Percentiles rank a stretch among this genome's conserved stretches.
These are phyloP conservation scores for Pseudozyma sp. DNA, from an alignment of 1,284 basidiomycete species.

Conservation along the genomic window DNA sequence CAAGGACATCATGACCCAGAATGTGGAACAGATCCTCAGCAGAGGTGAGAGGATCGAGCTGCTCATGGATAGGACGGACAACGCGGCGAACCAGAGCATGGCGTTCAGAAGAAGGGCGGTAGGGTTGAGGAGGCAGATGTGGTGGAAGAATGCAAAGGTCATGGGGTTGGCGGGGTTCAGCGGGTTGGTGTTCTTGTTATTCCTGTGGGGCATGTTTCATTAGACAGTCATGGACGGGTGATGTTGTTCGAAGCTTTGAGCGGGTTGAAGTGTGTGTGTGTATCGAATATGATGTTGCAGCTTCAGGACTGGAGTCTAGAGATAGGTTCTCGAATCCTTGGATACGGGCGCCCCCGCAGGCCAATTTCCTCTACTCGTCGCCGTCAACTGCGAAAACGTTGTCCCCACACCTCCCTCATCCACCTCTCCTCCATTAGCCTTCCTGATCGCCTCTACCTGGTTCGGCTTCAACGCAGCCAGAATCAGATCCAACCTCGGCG, in stretches of 20 bases:
- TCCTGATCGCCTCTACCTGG: constrained; percentile 42
- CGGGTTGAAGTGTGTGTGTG: not conserved
- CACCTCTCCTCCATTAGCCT: constrained; percentile 2
- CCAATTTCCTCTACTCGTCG: constrained; percentile 40
- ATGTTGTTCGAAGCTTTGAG: too few relatives aligned
- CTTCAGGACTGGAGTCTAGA: constrained; percentile 2
- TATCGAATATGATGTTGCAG: too few relatives aligned
- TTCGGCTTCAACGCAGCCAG: constrained; percentile 53
- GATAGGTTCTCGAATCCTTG: constrained; percentile 11
- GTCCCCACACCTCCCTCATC: not conserved
- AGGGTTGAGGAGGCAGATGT: constrained; percentile 88
- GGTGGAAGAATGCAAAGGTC: constrained; percentile 83
- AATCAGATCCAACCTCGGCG: constrained; percentile 61
- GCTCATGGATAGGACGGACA: constrained; percentile 96
- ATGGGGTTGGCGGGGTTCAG: constrained; percentile 79
- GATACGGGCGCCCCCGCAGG: constrained; percentile 41
- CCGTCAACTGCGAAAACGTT: constrained; percentile 20
- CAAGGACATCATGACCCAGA: constrained; percentile 91
- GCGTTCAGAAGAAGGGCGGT: constrained; percentile 92
- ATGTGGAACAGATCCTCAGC: constrained; percentile 80
- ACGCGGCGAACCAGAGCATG: constrained; percentile 92
- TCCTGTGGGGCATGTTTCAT: constrained; percentile 36
- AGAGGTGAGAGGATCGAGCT: constrained; percentile 95
- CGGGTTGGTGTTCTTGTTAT: constrained; percentile 73
- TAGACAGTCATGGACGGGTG: constrained; percentile 1